Evolutionary conservation across 495 filamentous ascomycete species (phyloP), one percentile per base, ranked within the genome.

Genomic region (Penicillium daleae): DNA sequence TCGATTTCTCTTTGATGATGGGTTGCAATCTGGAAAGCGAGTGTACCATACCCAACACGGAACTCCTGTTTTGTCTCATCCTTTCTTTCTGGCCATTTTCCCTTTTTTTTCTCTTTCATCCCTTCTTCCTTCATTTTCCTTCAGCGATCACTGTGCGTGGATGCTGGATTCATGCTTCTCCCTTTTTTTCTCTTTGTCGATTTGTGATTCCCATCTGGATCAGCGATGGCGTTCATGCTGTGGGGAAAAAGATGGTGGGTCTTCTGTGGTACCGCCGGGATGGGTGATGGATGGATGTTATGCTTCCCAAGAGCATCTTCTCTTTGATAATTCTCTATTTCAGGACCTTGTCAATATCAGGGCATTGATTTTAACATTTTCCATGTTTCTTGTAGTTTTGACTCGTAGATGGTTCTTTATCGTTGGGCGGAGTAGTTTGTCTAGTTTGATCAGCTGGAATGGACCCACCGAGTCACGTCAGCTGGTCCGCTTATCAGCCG

Each of bases 141-240:
- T 54, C 29, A 54, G 51, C 51, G 51, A 54, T 35, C 51, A 17
- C 26, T 32, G 10, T 29, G 12, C 24, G 51, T 35, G 51, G 51
- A 54, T 54, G n/a, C 51, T 21, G 51, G 31, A 24, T 54, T 54
- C 35, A 2, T 35, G 19, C 19, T 22, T 22, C 19, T 64, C 54
- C 56, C 40, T n/a, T 54, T 49, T 51, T 65, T 57, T 40, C 56
- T 57, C 26, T 60, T 59, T 50, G n/a, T n/a, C 44, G 56, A 33
- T 66, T 63, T 66, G 52, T 68, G 55, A 65, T 68, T 68, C 62
- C 54, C 63, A 44, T 62, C 59, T 51, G 56, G 59, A 54, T 71
- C 75, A 76, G 74, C 71, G 70, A 70, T 61, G 74, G 74, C 76
- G 76, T 78, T 76, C 55, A 54, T 54, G 17, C 10, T 58, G 51